Conservation (phyloP, 176 grass and related monocot species). For the Avena insularis region DNA sequence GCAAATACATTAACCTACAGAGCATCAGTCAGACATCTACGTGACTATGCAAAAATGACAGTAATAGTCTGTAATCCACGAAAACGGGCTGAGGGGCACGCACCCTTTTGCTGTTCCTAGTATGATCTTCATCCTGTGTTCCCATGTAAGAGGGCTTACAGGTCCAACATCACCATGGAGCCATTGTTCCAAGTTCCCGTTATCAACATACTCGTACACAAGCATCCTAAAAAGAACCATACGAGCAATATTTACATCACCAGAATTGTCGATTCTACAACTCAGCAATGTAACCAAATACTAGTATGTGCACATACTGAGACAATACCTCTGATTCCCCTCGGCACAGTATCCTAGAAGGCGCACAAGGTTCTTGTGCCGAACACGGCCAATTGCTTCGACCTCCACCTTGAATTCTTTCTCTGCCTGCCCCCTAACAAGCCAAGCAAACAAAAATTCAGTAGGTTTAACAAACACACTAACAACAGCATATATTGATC, state of each 20-base stretch:
- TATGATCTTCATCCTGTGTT: constrained; percentile 83
- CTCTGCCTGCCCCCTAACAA: constrained; percentile 89
- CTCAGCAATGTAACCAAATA: background rate
- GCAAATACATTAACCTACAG: constrained; percentile 89
- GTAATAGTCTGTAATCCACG: background rate
- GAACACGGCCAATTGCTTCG: constrained; percentile 93
- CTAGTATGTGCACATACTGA: background rate
- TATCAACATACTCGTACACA: constrained; percentile 91
- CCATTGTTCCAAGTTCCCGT: constrained; percentile 97
- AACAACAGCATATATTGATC: background rate
- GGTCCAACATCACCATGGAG: constrained; percentile 88
- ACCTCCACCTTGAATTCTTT: constrained; percentile 99
- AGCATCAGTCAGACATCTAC: background rate
- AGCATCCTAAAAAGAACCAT: constrained; percentile 69
- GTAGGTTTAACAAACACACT: constrained; percentile 8
- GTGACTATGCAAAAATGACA: constrained; percentile 6
- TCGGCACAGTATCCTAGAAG: constrained; percentile 90
- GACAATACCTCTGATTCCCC: constrained; percentile 82
- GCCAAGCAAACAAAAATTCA: constrained; percentile 16
- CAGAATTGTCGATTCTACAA: constrained; percentile 21
- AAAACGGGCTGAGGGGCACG: background rate
- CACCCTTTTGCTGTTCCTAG: constrained; percentile 95
- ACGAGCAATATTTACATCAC: constrained; percentile 31
- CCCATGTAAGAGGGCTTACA: constrained; percentile 84
- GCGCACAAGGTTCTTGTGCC: constrained; percentile 88